Conservation (phyloP, 1,284 basidiomycete species). For the Macrocystidia cucumis region DNA sequence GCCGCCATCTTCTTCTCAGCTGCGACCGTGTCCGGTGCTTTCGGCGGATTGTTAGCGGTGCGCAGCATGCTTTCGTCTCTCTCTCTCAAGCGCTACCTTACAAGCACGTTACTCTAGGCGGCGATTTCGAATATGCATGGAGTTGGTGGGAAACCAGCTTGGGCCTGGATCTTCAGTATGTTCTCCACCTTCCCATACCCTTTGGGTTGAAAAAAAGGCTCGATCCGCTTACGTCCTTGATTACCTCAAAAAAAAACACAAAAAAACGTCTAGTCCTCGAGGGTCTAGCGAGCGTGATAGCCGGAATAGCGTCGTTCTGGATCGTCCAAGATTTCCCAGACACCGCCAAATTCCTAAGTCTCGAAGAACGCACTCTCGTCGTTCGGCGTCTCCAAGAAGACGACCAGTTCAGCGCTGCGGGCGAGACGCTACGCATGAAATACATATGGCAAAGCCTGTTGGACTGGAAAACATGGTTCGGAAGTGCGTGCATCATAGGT, state of each 20-base stretch:
- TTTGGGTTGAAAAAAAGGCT: background rate
- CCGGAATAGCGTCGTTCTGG: slow-evolving; percentile 63
- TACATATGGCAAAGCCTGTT: slow-evolving; percentile 53
- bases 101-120: slow-evolving; percentile 44
- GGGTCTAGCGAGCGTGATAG: slow-evolving; percentile 54
- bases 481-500: slow-evolving; percentile 31
- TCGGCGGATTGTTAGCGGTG: slow-evolving; percentile 62
- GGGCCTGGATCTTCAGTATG: slow-evolving; percentile 68
- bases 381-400: slow-evolving; percentile 63
- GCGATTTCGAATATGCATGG: slow-evolving; percentile 65
- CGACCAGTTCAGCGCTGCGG: slow-evolving; percentile 66
- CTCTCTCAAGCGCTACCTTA: slow-evolving; percentile 1
- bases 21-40: slow-evolving; percentile 65
- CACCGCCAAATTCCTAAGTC: slow-evolving; percentile 67
- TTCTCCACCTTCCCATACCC: no score
- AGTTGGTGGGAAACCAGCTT: slow-evolving; percentile 53
- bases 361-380: slow-evolving; percentile 61
- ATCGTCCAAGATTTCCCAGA: slow-evolving; percentile 80
- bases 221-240: background rate
- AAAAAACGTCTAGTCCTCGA: slow-evolving; percentile 26
- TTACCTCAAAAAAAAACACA: no score
- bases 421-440: slow-evolving; percentile 54
- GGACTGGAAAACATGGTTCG: slow-evolving; percentile 73
- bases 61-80: slow-evolving; percentile 10
- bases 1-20: slow-evolving; percentile 72